These are phyloP conservation scores for Maudiozyma barnettii DNA, from an alignment of 805 yeast genomes.

Conservation along the genomic window DNA sequence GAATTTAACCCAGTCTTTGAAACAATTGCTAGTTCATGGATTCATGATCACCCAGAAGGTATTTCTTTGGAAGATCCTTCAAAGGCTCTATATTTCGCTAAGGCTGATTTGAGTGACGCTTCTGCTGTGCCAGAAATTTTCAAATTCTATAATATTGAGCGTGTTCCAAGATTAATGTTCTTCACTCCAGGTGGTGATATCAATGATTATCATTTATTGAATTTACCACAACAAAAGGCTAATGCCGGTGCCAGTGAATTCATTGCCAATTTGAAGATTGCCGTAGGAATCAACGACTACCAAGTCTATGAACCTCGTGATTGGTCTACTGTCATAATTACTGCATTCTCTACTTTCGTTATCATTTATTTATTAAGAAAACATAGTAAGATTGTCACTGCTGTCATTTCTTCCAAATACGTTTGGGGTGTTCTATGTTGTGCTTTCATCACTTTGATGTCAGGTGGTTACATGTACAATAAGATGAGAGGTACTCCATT, in stretches of 20 bases:
- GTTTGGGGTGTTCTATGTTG: conserved; percentile 63
- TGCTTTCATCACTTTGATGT: conserved; percentile 62
- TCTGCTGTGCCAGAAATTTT: conserved; percentile 40
- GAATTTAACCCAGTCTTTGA: conserved; percentile 59
- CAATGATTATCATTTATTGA: conserved; percentile 21
- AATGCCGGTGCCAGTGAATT: conserved; percentile 28
- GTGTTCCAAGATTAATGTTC: conserved; percentile 69
- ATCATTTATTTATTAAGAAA: conserved; percentile 29
- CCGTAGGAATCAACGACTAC: conserved; percentile 22
- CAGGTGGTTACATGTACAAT: conserved; percentile 90
- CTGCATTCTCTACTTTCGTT: conserved; percentile 29
- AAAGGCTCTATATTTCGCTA: conserved; percentile 51
- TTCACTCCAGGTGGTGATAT: conserved; percentile 45
- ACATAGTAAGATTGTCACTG: conserved; percentile 29
- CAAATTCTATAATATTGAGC: conserved; percentile 40
- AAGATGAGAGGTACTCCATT: conserved; percentile 63
- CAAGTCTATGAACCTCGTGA: conserved; percentile 30
- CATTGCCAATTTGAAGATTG: conserved; percentile 21
- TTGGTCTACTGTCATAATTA: conserved; percentile 30
- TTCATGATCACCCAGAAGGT: conserved; percentile 45
- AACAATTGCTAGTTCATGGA: conserved; percentile 55
- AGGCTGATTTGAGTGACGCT: conserved; percentile 49
- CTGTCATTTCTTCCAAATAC: conserved; percentile 40
- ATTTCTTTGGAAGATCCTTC: conserved; percentile 20
- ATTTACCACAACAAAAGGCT: conserved; percentile 29